phyloP scores from a whole-genome alignment of 371 early-diverging fungal species.

The Lichtheimia corymbifera region DNA sequence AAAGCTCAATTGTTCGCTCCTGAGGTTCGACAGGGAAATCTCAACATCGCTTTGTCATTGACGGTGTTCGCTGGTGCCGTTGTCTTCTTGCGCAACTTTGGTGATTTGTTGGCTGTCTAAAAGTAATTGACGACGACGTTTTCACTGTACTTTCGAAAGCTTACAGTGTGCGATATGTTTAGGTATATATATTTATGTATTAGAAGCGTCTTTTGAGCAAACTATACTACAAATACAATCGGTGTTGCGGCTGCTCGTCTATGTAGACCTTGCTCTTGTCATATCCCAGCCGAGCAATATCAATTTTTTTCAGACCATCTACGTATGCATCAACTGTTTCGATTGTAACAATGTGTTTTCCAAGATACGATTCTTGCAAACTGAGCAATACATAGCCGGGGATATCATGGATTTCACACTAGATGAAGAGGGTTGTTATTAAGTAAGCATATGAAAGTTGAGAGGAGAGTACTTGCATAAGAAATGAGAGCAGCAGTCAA shows the following conservation, averaged over 20 bases:
- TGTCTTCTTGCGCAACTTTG: constrained; percentile 67
- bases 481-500: constrained; percentile 38
- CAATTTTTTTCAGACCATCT: constrained; percentile 27
- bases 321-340: constrained; percentile 36
- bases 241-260: constrained; percentile 41
- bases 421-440: background rate
- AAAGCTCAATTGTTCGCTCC: constrained; percentile 53
- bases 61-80: constrained; percentile 65
- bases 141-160: background rate
- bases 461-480: constrained; percentile 26
- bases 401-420: constrained; percentile 47
- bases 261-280: constrained; percentile 18
- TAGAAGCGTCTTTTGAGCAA: too few species aligned
- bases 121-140: constrained; percentile 1
- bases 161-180: background rate
- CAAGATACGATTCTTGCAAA: constrained; percentile 46
- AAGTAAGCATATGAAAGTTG: background rate
- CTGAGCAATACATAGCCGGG: constrained; percentile 39
- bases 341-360: constrained; percentile 35
- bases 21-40: constrained; percentile 58
- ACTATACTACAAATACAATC: constrained; percentile 37
- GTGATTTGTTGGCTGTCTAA: constrained; percentile 67
- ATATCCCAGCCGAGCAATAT: constrained; percentile 14
- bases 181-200: too few species aligned
- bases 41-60: constrained; percentile 63